Evolutionary conservation across 352 stramenopile genomes (phyloP), one percentile per base, ranked within the genome.

Genomic region (Phytophthora macrochlamydospora): DNA sequence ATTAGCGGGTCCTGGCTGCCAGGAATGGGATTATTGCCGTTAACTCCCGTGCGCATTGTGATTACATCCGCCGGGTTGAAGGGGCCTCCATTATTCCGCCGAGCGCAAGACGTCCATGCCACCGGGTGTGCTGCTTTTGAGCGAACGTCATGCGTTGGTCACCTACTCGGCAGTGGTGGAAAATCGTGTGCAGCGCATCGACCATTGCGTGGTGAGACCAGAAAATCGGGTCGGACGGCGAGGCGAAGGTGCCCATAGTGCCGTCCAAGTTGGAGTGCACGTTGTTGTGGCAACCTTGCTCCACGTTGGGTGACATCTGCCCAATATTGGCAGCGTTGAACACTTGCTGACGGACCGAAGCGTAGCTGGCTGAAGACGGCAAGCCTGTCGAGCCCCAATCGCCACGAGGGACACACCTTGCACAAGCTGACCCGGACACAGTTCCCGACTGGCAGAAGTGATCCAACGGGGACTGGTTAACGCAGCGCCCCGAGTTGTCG

Each of bases 121-220:
- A 88, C 71, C 1, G 76, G 62, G 29, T 83, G 68, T 0, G 67
- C 37, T 3, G 69, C 69, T 52, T 90, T 59, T 93, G 56, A 8
- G 51, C 55, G 40, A 86, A 74, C 35, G 76, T 85, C 14, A 90
- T 42, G 2, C 63, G 68, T 18, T 67, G 52, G 4, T 67, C 70
- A 3, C 82, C 80, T 1, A 89, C 79, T 2, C 73, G 70, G 62
- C 86, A 94, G 57, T 92, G 84, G 82, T 90, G 77, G 62, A 87
- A 92, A 31, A 91, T 77, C 11, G 71, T 76, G 56, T 91, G 83
- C n/a, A 94, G 71, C 7, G 78, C 51, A 63, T 94, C 83, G 14
- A 94, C 61, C 65, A 79, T 87, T 0, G 80, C 52, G 67, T 94
- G 86, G 52, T 91, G 80, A 4, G 82, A 92, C 70, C 71, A 94